These are phyloP conservation scores for Marasmius fiardii DNA, from an alignment of 1,284 basidiomycete species.

Conservation along the genomic window DNA sequence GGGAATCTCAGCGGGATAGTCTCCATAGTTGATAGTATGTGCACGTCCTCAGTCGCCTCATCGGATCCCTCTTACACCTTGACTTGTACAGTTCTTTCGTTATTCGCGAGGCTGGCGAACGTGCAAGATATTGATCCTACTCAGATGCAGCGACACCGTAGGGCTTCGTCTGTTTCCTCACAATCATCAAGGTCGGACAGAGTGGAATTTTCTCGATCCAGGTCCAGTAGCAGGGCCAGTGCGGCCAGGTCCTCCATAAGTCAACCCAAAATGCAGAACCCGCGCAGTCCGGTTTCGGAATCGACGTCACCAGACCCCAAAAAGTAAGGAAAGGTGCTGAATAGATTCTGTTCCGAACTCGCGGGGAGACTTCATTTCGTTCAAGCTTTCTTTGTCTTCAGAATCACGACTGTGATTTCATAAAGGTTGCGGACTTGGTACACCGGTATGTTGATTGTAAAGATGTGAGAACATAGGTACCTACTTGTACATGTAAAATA, in stretches of 20 bases:
- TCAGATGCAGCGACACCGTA: constrained; percentile 68
- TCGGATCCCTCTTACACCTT: neutral
- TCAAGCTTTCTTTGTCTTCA: no score
- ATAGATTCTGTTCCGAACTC: no score
- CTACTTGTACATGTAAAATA: neutral
- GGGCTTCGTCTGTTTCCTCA: constrained; percentile 67
- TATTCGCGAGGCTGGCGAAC: constrained; percentile 70
- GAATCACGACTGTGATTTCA: no score
- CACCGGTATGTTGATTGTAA: no score
- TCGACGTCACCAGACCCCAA: neutral
- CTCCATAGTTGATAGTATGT: constrained; percentile 74
- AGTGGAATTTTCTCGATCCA: constrained; percentile 12
- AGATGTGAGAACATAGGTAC: no score
- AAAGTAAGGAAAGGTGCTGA: neutral
- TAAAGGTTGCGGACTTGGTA: no score
- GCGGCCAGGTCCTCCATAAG: constrained; percentile 17
- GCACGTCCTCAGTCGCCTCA: constrained; percentile 6
- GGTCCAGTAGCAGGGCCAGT: constrained; percentile 56
- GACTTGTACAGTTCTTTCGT: constrained; percentile 54
- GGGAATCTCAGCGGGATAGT: constrained; percentile 67
- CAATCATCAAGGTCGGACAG: constrained; percentile 28
- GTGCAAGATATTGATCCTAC: constrained; percentile 69
- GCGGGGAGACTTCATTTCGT: no score
- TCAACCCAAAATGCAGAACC: neutral
- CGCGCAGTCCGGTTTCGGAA: neutral